Base-by-base conservation (phyloP, 306 rosid genomes). In the Lathyrus aphaca region DNA sequence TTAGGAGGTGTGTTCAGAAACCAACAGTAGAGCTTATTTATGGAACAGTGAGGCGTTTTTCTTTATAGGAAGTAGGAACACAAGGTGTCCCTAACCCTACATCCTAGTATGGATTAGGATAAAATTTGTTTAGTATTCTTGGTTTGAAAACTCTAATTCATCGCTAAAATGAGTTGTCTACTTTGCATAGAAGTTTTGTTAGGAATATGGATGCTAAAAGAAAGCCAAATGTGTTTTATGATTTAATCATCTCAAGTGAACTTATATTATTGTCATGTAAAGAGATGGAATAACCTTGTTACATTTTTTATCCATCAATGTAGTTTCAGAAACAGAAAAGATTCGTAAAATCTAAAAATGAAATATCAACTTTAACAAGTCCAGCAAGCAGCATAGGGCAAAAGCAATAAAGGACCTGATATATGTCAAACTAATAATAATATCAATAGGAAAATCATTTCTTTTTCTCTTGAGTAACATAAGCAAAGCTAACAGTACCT, bases 401-500 rank as follows among this genome's bases (percentile, higher is more conserved):
- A 38, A 39, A 21, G 10, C 50, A 12, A 43, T 18, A 43, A 18
- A 53, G 30, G 17, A 53, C 49, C 48, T 37, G 39, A 73, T 57
- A 46, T 32, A 71, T 8, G 10, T n/a, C 32, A 27, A 75, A 45
- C 57, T 29, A 53, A 37, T 48, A 61, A 45, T 19, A 45, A 44
- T 55, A 61, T 45, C 49, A 46, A 55, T 42, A 25, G 38, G 64
- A 66, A 18, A 71, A 32, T 66, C 10, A 8, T 49, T 74, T 73
- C 23, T 58, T 25, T 53, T 51, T 59, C 21, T 17, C 35, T 18
- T 23, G 29, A 53, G 74, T 58, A 72, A 60, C 48, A 72, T 14
- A 85, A 72, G 43, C 30, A 29, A 75, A 63, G 73, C 68, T 65
- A 71, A 56, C 61, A 65, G 48, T 80, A 90, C 96, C 98, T 93